A percentile compares a stretch with the other conserved stretches of the same genome.
Conservation (phyloP, 495 filamentous ascomycete genomes). For the Pseudotulostoma volvatum region DNA sequence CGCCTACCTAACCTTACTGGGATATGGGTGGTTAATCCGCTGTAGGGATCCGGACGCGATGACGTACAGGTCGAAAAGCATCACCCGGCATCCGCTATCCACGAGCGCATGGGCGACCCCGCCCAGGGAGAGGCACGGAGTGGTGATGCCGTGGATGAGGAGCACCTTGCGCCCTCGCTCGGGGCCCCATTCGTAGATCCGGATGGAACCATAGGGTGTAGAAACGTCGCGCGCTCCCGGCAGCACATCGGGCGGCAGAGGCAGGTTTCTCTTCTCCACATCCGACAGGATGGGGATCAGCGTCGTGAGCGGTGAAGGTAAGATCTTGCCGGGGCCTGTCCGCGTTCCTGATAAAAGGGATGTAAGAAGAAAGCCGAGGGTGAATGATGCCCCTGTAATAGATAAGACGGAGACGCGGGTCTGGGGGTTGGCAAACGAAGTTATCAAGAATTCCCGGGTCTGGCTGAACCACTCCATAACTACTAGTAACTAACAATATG, state of each 20-base stretch:
- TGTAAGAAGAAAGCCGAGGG: constrained; percentile 24
- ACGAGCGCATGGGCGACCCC: constrained; percentile 53
- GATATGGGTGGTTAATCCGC: too few species aligned
- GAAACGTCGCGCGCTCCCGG: constrained; percentile 60
- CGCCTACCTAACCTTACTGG: too few species aligned
- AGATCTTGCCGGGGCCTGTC: constrained; percentile 9
- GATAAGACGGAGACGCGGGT: constrained; percentile 27
- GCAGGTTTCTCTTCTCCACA: constrained; percentile 31
- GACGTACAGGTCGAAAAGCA: constrained; percentile 51
- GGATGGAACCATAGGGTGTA: constrained; percentile 62
- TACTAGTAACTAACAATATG: too few species aligned
- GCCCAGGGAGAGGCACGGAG: constrained; percentile 57
- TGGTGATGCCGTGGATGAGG: constrained; percentile 75
- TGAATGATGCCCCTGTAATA: constrained; percentile 25
- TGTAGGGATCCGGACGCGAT: not conserved
- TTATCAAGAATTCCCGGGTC: constrained; percentile 24
- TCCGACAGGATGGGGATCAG: constrained; percentile 29
- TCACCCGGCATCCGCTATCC: constrained; percentile 60
- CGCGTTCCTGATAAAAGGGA: constrained; percentile 14
- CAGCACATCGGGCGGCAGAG: constrained; percentile 59
- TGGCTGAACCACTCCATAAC: constrained; percentile 23
- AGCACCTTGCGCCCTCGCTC: constrained; percentile 61
- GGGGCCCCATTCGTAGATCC: constrained; percentile 88
- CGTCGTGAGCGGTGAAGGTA: constrained; percentile 32
- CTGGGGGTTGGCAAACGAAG: constrained; percentile 22